Evolutionary conservation across 1,284 basidiomycete species (phyloP).

Genomic region (Papiliotrema flavescens): DNA sequence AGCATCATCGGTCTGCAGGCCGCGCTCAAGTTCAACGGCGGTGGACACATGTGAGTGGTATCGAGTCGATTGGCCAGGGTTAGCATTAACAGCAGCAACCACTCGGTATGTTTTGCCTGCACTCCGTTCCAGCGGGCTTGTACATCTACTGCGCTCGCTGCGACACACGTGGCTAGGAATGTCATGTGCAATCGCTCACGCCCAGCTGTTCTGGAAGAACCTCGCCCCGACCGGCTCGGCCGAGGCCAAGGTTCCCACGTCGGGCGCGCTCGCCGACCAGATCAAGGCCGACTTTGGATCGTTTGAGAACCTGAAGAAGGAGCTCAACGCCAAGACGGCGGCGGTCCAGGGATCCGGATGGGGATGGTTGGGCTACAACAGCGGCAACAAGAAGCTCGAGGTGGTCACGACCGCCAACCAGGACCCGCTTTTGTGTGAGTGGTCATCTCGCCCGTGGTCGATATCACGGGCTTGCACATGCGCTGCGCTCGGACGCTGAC

Average conservation of each 20-base stretch:
- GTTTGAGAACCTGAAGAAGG: slow-evolving; percentile 68
- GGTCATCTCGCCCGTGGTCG: too few species aligned
- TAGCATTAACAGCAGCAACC: slow-evolving; percentile 27
- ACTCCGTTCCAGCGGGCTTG: too few species aligned
- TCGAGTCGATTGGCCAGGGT: background rate
- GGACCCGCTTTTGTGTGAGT: slow-evolving; percentile 74
- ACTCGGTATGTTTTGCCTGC: slow-evolving; percentile 41
- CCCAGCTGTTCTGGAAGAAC: slow-evolving; percentile 97
- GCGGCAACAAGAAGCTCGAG: slow-evolving; percentile 70
- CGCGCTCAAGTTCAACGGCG: slow-evolving; percentile 88
- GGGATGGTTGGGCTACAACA: slow-evolving; percentile 93
- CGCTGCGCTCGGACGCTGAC: background rate
- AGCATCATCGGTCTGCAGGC: slow-evolving; percentile 80
- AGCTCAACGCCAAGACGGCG: slow-evolving; percentile 82
- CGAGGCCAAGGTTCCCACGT: slow-evolving; percentile 60
- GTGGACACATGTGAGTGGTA: slow-evolving; percentile 58
- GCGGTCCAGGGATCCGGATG: slow-evolving; percentile 96
- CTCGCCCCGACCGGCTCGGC: slow-evolving; percentile 63
- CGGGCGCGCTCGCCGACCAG: slow-evolving; percentile 73
- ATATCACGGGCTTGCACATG: background rate
- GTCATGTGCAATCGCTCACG: background rate
- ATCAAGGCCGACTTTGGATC: slow-evolving; percentile 82
- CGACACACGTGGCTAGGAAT: background rate
- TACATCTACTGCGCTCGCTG: too few species aligned
- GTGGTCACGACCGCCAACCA: slow-evolving; percentile 92